phyloP scores from a whole-genome alignment of 805 yeast genomes.

The Phaffomyces thermotolerans region DNA sequence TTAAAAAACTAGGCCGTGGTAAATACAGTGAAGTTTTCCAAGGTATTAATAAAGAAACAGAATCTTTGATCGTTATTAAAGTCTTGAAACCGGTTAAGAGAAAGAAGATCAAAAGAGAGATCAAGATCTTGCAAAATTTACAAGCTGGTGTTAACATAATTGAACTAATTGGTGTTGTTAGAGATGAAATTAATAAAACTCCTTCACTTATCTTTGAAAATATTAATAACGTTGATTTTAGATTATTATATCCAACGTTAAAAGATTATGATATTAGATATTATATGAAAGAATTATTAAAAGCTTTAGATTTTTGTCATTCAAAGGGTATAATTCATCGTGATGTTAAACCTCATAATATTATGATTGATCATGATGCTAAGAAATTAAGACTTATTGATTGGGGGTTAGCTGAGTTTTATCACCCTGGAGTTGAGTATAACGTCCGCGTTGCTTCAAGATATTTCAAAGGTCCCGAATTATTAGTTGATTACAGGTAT shows the following conservation, averaged over 20 bases:
- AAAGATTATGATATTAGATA: conserved; percentile 67
- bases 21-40: conserved; percentile 91
- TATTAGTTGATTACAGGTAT: conserved; percentile 71
- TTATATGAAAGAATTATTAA: conserved; percentile 76
- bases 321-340: conserved; percentile 94
- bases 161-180: conserved; percentile 71
- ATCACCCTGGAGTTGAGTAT: conserved; percentile 83
- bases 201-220: conserved; percentile 87
- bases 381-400: conserved; percentile 69
- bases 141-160: conserved; percentile 80
- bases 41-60: conserved; percentile 60
- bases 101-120: conserved; percentile 87
- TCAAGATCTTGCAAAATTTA: conserved; percentile 78
- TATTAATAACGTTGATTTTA: conserved; percentile 77
- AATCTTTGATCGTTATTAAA: conserved; percentile 72
- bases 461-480: conserved; percentile 88
- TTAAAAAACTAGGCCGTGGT: conserved; percentile 83
- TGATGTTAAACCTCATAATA: conserved; percentile 90
- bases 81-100: conserved; percentile 90
- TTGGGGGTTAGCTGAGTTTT: conserved; percentile 94
- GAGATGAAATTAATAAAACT: conserved; percentile 77
- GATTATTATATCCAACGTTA: conserved; percentile 78
- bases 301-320: conserved; percentile 82
- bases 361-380: conserved; percentile 77
- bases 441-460: conserved; percentile 90